Percentiles rank a stretch among this genome's conserved stretches.
Evolutionary conservation across 495 filamentous ascomycete genomes (phyloP).

Genomic region (Talaromyces adpressus): DNA sequence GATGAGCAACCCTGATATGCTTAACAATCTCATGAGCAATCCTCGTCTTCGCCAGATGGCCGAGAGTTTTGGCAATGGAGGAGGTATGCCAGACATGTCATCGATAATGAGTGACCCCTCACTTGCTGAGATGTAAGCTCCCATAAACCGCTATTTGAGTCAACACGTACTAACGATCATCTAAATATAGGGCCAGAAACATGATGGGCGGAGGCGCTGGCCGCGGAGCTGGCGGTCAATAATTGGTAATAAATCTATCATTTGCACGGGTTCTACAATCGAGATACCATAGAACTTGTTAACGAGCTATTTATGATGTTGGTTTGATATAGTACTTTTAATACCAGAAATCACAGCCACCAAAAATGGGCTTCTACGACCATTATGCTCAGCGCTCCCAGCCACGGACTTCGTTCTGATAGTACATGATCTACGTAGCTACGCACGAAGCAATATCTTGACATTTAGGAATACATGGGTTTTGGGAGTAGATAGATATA

Average conservation of each 20-base stretch:
- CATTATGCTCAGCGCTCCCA: background rate
- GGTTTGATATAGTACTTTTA: background rate
- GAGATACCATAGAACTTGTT: background rate
- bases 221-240: slow-evolving; percentile 24
- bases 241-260: slow-evolving; percentile 5
- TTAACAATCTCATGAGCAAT: slow-evolving; percentile 89
- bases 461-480: too few species aligned
- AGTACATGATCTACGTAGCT: background rate
- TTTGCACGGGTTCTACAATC: background rate
- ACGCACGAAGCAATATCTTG: background rate
- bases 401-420: background rate
- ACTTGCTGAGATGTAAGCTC: slow-evolving; percentile 86
- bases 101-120: slow-evolving; percentile 83
- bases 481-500: too few species aligned
- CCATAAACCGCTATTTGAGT: background rate
- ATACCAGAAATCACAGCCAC: background rate
- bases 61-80: slow-evolving; percentile 46
- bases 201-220: slow-evolving; percentile 63
- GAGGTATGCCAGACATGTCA: slow-evolving; percentile 75
- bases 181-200: slow-evolving; percentile 56
- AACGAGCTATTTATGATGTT: background rate
- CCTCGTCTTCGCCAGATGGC: slow-evolving; percentile 78
- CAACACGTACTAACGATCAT: slow-evolving; percentile 12
- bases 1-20: slow-evolving; percentile 89
- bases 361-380: background rate